Evolutionary conservation across 129 eudicot genomes (phyloP), one percentile per base, ranked within the genome.

Genomic region (Ambrosia trifida): DNA sequence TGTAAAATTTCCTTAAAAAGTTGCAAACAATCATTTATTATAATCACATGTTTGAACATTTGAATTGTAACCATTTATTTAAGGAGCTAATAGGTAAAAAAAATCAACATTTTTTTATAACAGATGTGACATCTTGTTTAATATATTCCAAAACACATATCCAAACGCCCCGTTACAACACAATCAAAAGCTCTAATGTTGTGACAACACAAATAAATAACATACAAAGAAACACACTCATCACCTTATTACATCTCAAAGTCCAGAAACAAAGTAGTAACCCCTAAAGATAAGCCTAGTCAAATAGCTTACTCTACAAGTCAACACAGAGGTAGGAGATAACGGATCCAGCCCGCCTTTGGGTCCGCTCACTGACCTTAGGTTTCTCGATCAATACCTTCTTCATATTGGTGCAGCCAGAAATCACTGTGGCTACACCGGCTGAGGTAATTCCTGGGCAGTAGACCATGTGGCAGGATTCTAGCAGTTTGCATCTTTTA

Each of bases 241-340:
- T 51, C 61, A 32, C 47, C 46, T 49, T 68, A 68, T 68, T 68
- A 50, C 64, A 51, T 51, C 64, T 13, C 53, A 24, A 9, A 73
- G 46, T 56, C 47, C 28, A 52, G 57, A 56, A 24, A 64, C 1
- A 5, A 58, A 46, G 40, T 4, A 49, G n/a, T 0, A 17, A 67
- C 35, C 20, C 17, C 12, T 43, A 56, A 11, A 11, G 38, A 14
- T 32, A 7, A 65, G 32, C 36, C 41, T 10, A 51, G 64, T 20
- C 43, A 11, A 74, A 45, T 17, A 17, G 4, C 17, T 5, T 52
- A 43, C 6, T 10, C 79, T 86, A 91, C 36, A 91, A 87, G 67
- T 92, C 96, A 12, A 92, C 86, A 57, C 98, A 92, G 2, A 92
- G 95, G 76, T 89, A 87, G 36, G 93, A 86, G 81, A 92, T 83